Evolutionary conservation across 371 early-diverging fungal genomes (phyloP).

Genomic region (Mucor mucedo): DNA sequence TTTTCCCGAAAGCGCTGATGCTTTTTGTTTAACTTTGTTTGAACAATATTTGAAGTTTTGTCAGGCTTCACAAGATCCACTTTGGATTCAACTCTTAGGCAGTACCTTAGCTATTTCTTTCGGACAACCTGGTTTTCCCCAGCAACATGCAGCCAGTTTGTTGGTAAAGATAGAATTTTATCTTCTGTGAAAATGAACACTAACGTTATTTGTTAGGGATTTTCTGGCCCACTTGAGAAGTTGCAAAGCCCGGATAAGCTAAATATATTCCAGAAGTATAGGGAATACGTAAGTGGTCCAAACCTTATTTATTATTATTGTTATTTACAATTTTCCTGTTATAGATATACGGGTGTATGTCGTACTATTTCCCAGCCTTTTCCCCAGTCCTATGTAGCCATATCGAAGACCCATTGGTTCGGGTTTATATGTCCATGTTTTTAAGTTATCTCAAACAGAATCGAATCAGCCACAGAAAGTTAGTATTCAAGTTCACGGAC

Average conservation of each 20-base stretch:
- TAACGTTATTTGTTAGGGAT: conserved; percentile 11
- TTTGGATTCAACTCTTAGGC: conserved; percentile 45
- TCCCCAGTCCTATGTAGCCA: conserved; percentile 18
- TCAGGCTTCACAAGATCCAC: conserved; percentile 37
- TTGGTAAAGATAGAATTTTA: conserved; percentile 28
- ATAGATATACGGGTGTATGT: conserved; percentile 39
- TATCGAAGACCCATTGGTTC: conserved; percentile 21
- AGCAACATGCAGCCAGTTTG: conserved; percentile 30
- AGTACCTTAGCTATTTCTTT: conserved; percentile 42
- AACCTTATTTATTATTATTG: neutral
- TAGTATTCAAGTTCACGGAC: conserved; percentile 22
- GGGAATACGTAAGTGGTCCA: conserved; percentile 29
- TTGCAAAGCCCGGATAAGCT: conserved; percentile 19
- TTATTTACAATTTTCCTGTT: neutral
- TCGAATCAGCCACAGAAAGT: conserved; percentile 17
- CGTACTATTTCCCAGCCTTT: conserved; percentile 33
- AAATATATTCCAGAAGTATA: conserved; percentile 35
- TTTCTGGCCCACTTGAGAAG: conserved; percentile 3
- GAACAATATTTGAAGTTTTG: conserved; percentile 47
- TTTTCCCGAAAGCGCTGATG: conserved; percentile 15
- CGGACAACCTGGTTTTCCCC: conserved; percentile 35
- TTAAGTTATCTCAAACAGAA: conserved; percentile 36
- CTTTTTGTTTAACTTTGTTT: conserved; percentile 45
- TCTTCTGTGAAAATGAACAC: neutral
- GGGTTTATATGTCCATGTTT: conserved; percentile 35